These are phyloP conservation scores for Trifolium fragiferum DNA, from an alignment of 306 rosid species.

Conservation along the genomic window DNA sequence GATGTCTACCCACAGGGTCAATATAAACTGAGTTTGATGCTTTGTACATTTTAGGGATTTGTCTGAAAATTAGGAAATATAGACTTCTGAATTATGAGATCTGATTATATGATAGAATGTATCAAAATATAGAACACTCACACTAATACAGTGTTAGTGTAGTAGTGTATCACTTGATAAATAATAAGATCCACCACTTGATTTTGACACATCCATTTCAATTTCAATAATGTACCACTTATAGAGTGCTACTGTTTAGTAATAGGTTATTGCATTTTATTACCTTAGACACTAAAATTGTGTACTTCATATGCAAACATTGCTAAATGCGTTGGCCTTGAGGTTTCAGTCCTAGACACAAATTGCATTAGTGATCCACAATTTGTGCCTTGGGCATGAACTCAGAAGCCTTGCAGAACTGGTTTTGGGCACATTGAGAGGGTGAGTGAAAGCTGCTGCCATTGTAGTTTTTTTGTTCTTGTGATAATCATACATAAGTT, in stretches of 20 bases:
- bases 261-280: not conserved
- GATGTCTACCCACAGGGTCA: conserved; percentile 6
- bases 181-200: not conserved
- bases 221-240: not conserved
- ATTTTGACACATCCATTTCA: not conserved
- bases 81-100: conserved; percentile 14
- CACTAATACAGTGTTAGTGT: too few relatives aligned
- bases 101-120: conserved; percentile 8
- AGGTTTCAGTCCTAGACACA: not conserved
- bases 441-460: not conserved
- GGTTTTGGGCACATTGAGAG: not conserved
- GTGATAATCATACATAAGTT: not conserved
- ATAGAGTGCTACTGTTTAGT: not conserved
- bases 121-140: conserved; percentile 9
- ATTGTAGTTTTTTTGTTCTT: not conserved
- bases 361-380: not conserved
- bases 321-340: not conserved
- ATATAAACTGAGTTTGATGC: not conserved
- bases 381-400: not conserved
- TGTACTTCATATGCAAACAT: not conserved
- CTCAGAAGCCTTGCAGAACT: not conserved
- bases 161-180: too few relatives aligned
- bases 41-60: not conserved
- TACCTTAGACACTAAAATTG: not conserved
- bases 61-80: conserved; percentile 14